Evolutionary conservation across 1,284 basidiomycete genomes (phyloP), one percentile per base, ranked within the genome.

Genomic region (Schizophyllum amplum): DNA sequence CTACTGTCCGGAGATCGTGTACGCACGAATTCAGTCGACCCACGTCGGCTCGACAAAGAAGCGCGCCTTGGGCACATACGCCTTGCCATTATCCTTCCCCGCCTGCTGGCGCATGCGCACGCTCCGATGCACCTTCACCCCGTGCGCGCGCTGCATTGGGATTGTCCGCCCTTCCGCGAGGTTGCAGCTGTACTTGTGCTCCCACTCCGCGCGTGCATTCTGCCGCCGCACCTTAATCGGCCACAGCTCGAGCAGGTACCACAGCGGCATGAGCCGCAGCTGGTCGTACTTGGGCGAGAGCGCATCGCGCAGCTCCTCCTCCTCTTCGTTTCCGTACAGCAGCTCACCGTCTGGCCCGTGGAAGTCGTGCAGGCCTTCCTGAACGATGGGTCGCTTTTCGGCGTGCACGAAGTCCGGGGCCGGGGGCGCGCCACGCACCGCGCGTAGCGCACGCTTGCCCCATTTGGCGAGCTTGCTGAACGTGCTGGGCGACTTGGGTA

Each of bases 171-270:
- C 68, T 1, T 59, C 54, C 7, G 72, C 48, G 21, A 59, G n/a
- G 24, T 58, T 57, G 25, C 25, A 24, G 9, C 3, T 21, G 21
- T 24, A 20, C 21, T 24, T 21, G 21, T 50, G 22, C 59, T 58
- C 47, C 71, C 70, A 66, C 26, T 61, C 54, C 59, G 64, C 54
- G 55, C 64, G 56, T 55, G 61, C 53, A 33, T 59, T 62, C 61
- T 74, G 73, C 58, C 66, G 64, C 13, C 68, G 67, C 46, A 72
- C 67, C 56, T 64, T 61, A 55, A 74, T 62, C 17, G 74, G 72
- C 17, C 70, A 47, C 6, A 71, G 22, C 62, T 80, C 78, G 33
- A 81, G 69, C 47, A 74, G 57, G 78, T 77, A 79, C 79, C 79
- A 80, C 26, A 52, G 58, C 58, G 63, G 68, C 42, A 64, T 57